A percentile compares a stretch with the other conserved stretches of the same genome.
Evolutionary conservation across 2,329 filamentous ascomycete species (phyloP).

Genomic region (Colletotrichum karsti): DNA sequence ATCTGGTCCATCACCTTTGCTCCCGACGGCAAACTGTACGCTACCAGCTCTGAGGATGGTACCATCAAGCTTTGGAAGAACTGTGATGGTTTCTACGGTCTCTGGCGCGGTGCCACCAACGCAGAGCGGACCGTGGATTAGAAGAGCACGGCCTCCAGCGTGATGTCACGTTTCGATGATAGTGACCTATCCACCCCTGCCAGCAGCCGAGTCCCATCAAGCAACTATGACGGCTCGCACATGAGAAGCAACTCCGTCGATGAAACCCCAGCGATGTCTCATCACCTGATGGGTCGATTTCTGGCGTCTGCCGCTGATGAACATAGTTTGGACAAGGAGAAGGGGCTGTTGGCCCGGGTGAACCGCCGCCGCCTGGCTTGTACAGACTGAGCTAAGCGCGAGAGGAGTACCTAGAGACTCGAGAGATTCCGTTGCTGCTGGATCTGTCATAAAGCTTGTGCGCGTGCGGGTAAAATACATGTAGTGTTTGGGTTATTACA

Average conservation of each 20-base stretch:
- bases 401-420: not conserved
- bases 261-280: slow-evolving; percentile 20
- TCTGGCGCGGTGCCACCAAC: slow-evolving; percentile 61
- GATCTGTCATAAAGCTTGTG: not conserved
- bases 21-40: slow-evolving; percentile 94
- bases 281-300: slow-evolving; percentile 15
- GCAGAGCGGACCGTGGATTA: slow-evolving; percentile 25
- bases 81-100: slow-evolving; percentile 70
- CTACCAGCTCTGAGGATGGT: slow-evolving; percentile 95
- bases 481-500: not conserved
- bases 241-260: slow-evolving; percentile 15
- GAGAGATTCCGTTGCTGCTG: not conserved
- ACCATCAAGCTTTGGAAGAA: slow-evolving; percentile 94
- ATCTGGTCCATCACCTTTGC: slow-evolving; percentile 97
- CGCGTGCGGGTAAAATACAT: not conserved
- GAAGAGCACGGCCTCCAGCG: slow-evolving; percentile 24
- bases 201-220: slow-evolving; percentile 23
- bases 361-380: not conserved
- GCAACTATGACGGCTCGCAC: slow-evolving; percentile 12
- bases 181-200: slow-evolving; percentile 3
- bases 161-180: slow-evolving; percentile 17
- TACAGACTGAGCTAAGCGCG: not conserved
- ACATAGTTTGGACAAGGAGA: not conserved
- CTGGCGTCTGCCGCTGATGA: not conserved
- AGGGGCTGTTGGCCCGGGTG: not conserved